phyloP scores from a whole-genome alignment of 2,329 filamentous ascomycete species.

The Trichoderma koningii region DNA sequence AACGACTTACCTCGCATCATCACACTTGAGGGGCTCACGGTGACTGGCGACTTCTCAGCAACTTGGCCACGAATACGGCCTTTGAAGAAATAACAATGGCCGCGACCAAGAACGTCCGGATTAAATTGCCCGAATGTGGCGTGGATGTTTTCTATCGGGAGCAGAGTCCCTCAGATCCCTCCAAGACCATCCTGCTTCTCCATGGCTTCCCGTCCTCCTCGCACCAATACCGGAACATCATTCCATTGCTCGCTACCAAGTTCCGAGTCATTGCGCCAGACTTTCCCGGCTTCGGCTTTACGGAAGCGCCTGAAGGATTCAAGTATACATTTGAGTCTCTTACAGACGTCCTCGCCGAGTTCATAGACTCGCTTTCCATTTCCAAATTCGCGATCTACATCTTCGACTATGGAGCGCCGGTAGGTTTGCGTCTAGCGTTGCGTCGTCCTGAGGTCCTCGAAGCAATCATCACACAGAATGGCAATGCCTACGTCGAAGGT shows the following conservation, averaged over 20 bases:
- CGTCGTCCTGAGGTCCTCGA: constrained; percentile 7
- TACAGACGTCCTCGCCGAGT: constrained; percentile 4
- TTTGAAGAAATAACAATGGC: not conserved
- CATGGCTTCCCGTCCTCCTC: constrained; percentile 23
- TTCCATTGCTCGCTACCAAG: constrained; percentile 11
- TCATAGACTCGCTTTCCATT: constrained; percentile 11
- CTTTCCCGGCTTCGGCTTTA: constrained; percentile 17
- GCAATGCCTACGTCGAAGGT: constrained; percentile 18
- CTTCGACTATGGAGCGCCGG: constrained; percentile 18
- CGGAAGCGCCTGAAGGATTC: constrained; percentile 14
- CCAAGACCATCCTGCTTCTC: constrained; percentile 12
- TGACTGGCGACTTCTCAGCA: not conserved
- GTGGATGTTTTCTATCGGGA: constrained; percentile 20
- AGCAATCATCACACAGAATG: constrained; percentile 18
- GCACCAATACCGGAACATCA: constrained; percentile 16
- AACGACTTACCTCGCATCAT: no score
- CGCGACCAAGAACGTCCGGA: constrained; percentile 4
- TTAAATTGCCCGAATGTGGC: constrained; percentile 11
- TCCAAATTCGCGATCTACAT: constrained; percentile 6
- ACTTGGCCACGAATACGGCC: not conserved
- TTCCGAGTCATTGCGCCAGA: constrained; percentile 22
- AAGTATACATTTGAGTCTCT: constrained; percentile 17
- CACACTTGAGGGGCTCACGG: no score
- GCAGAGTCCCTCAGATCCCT: constrained; percentile 1
- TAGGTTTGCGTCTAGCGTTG: constrained; percentile 14